Conservation (phyloP, 352 stramenopile genomes). For the Phytophthora fragariae region DNA sequence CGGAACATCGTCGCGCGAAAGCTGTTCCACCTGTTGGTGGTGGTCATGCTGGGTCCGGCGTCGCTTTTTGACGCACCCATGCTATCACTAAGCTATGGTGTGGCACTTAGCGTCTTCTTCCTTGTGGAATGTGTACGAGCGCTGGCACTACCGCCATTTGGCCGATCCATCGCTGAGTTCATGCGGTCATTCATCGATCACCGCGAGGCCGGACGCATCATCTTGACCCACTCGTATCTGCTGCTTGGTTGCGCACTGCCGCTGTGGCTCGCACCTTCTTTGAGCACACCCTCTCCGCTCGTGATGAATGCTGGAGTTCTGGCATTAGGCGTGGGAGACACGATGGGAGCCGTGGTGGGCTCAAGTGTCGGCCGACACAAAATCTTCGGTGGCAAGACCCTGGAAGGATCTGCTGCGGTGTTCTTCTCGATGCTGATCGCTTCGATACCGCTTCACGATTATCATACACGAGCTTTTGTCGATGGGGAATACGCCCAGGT, state of each 20-base stretch:
- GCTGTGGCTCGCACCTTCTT: conserved; percentile 51
- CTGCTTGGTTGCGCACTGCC: conserved; percentile 75
- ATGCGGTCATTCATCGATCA: conserved; percentile 76
- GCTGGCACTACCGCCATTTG: conserved; percentile 58
- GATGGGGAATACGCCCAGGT: conserved; percentile 45
- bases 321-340: conserved; percentile 70
- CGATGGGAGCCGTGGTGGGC: neutral
- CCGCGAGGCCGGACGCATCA: conserved; percentile 63
- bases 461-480: conserved; percentile 20
- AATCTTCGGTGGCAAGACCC: neutral
- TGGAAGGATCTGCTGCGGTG: conserved; percentile 35
- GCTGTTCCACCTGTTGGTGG: conserved; percentile 73
- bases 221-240: conserved; percentile 77
- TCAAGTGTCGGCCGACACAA: neutral
- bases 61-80: conserved; percentile 55
- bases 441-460: conserved; percentile 57
- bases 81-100: conserved; percentile 74
- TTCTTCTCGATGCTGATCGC: conserved; percentile 57
- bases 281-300: conserved; percentile 14
- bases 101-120: conserved; percentile 67
- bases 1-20: conserved; percentile 77
- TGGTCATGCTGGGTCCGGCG: conserved; percentile 74
- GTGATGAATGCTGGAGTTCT: conserved; percentile 70
- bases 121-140: conserved; percentile 69
- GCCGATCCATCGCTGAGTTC: conserved; percentile 53